These are phyloP conservation scores for Aegilops sharonensis DNA, from an alignment of 176 grass and related monocot species.

Conservation along the genomic window DNA sequence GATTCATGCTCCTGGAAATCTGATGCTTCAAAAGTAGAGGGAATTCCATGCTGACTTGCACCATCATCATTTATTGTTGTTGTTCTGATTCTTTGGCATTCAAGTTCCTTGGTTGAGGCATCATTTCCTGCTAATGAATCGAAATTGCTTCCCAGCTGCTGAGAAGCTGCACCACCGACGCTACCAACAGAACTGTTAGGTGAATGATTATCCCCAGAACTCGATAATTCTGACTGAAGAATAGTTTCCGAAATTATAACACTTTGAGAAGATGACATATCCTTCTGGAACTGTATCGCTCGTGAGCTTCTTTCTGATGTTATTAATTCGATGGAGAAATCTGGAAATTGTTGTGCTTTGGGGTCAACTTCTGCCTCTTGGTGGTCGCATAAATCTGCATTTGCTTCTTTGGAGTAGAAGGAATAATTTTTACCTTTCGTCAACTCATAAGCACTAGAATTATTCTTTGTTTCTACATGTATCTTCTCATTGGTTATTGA, in stretches of 20 bases:
- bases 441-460: slow-evolving; percentile 25
- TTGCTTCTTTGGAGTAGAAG: slow-evolving; percentile 25
- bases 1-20: slow-evolving; percentile 26
- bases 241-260: slow-evolving; percentile 28
- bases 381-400: slow-evolving; percentile 21
- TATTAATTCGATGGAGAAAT: slow-evolving; percentile 27
- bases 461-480: slow-evolving; percentile 19
- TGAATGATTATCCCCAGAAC: slow-evolving; percentile 14
- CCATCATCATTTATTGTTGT: slow-evolving; percentile 16
- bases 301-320: slow-evolving; percentile 1
- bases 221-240: slow-evolving; percentile 31
- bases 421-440: slow-evolving; percentile 7
- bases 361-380: slow-evolving; percentile 34
- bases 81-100: slow-evolving; percentile 27
- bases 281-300: slow-evolving; percentile 37
- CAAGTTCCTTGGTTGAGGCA: slow-evolving; percentile 19
- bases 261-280: slow-evolving; percentile 38
- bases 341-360: slow-evolving; percentile 23
- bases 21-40: slow-evolving; percentile 42
- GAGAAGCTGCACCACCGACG: slow-evolving; percentile 1
- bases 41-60: neutral
- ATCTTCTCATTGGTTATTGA: slow-evolving; percentile 32
- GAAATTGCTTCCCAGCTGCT: slow-evolving; percentile 29
- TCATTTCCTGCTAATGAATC: slow-evolving; percentile 35
- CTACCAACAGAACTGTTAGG: slow-evolving; percentile 23